Percentiles rank a stretch among this genome's conserved stretches.
Evolutionary conservation across 1,139 yeast genomes (phyloP).

Genomic region (Suhomyces anneliseae): DNA sequence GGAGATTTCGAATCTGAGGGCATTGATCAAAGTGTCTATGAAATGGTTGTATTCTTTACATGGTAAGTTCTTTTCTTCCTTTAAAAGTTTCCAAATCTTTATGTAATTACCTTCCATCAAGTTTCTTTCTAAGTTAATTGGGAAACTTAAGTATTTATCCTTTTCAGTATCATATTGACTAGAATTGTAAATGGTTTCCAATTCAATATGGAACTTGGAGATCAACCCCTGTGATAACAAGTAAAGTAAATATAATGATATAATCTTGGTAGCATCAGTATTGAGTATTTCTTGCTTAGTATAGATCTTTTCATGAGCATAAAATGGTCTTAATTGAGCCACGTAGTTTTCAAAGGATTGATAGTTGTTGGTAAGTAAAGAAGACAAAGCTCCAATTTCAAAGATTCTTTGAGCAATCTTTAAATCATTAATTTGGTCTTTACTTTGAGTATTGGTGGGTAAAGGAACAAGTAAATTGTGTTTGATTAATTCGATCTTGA

Average conservation of each 20-base stretch:
- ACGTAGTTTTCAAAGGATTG: conserved; percentile 68
- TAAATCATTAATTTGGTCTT: conserved; percentile 61
- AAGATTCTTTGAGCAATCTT: conserved; percentile 76
- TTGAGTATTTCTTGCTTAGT: conserved; percentile 51
- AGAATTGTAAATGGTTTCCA: conserved; percentile 67
- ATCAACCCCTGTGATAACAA: conserved; percentile 81
- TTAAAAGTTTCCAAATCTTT: conserved; percentile 81
- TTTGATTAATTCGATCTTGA: conserved; percentile 78
- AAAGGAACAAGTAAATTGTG: conserved; percentile 78
- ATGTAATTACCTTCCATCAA: conserved; percentile 96
- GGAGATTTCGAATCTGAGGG: conserved; percentile 88
- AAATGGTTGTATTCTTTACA: conserved; percentile 62
- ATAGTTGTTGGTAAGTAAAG: conserved; percentile 65
- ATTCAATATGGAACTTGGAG: conserved; percentile 84
- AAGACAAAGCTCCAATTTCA: conserved; percentile 82
- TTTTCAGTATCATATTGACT: conserved; percentile 43
- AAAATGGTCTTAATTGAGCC: conserved; percentile 77
- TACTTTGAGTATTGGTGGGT: conserved; percentile 33
- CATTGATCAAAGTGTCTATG: conserved; percentile 62
- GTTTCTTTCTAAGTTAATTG: conserved; percentile 87
- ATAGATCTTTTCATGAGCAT: conserved; percentile 50
- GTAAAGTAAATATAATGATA: conserved; percentile 73
- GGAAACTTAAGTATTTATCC: conserved; percentile 70
- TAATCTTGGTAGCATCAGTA: conserved; percentile 64
- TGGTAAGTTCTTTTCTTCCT: conserved; percentile 52